Base-by-base conservation (phyloP, 805 yeast species). In the Yamadazyma akitaensis region DNA sequence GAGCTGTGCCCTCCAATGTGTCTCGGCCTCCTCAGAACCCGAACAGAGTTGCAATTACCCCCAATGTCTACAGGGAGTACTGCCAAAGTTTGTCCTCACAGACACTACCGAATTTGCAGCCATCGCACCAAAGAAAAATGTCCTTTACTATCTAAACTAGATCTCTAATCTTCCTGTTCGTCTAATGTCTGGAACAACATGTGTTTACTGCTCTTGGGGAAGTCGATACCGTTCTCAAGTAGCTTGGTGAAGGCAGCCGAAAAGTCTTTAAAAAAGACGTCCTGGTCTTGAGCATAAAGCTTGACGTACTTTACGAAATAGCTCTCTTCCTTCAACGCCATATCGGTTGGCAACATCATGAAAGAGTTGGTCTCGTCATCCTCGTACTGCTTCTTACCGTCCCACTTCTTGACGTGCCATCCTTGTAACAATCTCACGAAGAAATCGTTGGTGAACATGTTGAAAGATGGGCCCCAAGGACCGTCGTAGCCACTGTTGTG, bases 141-240 rank as follows among this genome's bases (percentile, higher is more conserved):
- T 21, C 24, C 7, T 21, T 21, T 21, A 7, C n/a, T n/a, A n/a
- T n/a, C n/a, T n/a, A n/a, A n/a, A n/a, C n/a, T n/a, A n/a, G n/a
- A n/a, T n/a, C n/a, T n/a, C 31, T 32, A 40, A 3, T 37, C 26
- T 10, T 70, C 80, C 70, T 85, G 90, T 43, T 85, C 90, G 35
- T 84, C 90, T 49, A 87, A 67, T 31, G 92, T 83, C 64, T 82
- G 74, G 65, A 85, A 84, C 38, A 59, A 60, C 57, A 71, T 69
- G n/a, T 65, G 66, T 51, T 70, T 63, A 25, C 72, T 60, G 30
- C 70, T 67, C 16, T 73, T 65, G 11, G 84, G 85, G 62, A 84
- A 86, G 5, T 61, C 50, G 41, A 67, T 54, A 26, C 75, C 75
- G 40, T 59, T 56, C 45, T 80, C 84, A 25, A 80, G 59, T 56